Percentiles rank a stretch among this genome's conserved stretches.
phyloP scores from a whole-genome alignment of 805 yeast genomes.

The Metschnikowia lachancei region DNA sequence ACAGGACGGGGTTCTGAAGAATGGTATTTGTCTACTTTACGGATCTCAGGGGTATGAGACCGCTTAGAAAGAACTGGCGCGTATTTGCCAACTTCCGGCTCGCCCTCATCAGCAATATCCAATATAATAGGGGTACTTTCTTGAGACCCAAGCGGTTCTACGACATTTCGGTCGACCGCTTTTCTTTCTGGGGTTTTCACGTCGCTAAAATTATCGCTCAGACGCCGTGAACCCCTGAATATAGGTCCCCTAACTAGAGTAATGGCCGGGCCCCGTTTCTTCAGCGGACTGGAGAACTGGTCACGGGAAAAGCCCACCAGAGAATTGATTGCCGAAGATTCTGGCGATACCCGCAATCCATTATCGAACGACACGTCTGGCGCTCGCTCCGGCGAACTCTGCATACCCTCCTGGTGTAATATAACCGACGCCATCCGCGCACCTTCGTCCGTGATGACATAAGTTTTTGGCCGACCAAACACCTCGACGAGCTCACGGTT shows the following conservation, averaged over 20 bases:
- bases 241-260: not conserved
- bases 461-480: slow-evolving; percentile 58
- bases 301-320: not conserved
- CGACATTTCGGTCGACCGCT: too few species aligned
- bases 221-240: not conserved
- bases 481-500: slow-evolving; percentile 56
- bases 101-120: too few species aligned
- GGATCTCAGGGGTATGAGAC: too few species aligned
- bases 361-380: slow-evolving; percentile 36
- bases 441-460: slow-evolving; percentile 70
- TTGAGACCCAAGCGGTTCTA: too few species aligned
- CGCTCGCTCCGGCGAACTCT: slow-evolving; percentile 21
- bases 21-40: too few species aligned
- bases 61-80: too few species aligned
- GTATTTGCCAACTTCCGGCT: too few species aligned
- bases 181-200: not conserved
- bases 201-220: not conserved
- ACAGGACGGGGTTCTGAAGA: too few species aligned
- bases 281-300: slow-evolving; percentile 7
- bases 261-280: not conserved
- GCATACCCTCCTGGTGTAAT: slow-evolving; percentile 43
- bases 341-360: slow-evolving; percentile 30
- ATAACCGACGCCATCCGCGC: slow-evolving; percentile 56
- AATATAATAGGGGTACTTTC: too few species aligned
- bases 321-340: slow-evolving; percentile 10